A percentile compares a stretch with the other conserved stretches of the same genome.
phyloP scores from a whole-genome alignment of 805 yeast species.

The Candida vartiovaarae region DNA sequence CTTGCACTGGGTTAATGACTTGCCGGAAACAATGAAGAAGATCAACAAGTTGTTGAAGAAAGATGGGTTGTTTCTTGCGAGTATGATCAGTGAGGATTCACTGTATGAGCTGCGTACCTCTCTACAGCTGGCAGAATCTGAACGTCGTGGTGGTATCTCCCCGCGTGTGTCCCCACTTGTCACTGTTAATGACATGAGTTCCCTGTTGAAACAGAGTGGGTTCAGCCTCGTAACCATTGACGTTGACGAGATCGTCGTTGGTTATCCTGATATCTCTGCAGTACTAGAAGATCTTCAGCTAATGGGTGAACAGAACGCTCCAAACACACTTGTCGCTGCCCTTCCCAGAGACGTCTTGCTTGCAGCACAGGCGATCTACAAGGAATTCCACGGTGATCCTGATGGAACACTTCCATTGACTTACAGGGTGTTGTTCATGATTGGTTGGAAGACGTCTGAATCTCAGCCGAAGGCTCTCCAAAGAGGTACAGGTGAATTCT shows the following conservation, averaged over 20 bases:
- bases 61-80: constrained; percentile 76
- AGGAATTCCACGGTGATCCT: constrained; percentile 58
- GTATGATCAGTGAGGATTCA: constrained; percentile 80
- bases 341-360: constrained; percentile 57
- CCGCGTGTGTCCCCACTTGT: constrained; percentile 81
- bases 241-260: constrained; percentile 74
- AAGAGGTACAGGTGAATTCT: constrained; percentile 66
- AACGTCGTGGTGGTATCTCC: constrained; percentile 69
- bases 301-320: constrained; percentile 83
- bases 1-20: constrained; percentile 81
- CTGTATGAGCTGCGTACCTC: constrained; percentile 76
- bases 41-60: constrained; percentile 59
- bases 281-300: constrained; percentile 64
- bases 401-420: constrained; percentile 68
- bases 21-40: constrained; percentile 56
- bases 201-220: constrained; percentile 64
- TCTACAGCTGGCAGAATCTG: constrained; percentile 76
- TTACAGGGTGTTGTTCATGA: constrained; percentile 70
- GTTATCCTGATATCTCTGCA: constrained; percentile 64
- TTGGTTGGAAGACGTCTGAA: constrained; percentile 80
- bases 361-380: constrained; percentile 75
- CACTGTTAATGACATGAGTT: constrained; percentile 69
- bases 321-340: constrained; percentile 28
- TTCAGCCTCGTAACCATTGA: constrained; percentile 78
- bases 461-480: constrained; percentile 65